A percentile compares a stretch with the other conserved stretches of the same genome.
Conservation (phyloP, 192 early-diverging fungal genomes). For the Coemansia sp. region DNA sequence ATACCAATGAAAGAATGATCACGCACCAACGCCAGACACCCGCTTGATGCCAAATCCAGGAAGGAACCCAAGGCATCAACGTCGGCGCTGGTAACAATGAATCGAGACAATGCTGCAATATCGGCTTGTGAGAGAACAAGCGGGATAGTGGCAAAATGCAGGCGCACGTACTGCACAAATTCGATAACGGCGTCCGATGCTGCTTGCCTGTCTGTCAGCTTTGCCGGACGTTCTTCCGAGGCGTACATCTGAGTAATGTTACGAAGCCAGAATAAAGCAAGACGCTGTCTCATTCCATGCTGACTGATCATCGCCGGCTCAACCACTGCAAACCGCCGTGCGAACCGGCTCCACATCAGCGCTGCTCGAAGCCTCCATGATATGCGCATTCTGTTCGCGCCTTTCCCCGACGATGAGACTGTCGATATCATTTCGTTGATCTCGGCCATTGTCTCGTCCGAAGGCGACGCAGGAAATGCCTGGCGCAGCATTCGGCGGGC, state of each 20-base stretch:
- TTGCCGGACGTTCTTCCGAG: background rate
- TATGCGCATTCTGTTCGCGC: background rate
- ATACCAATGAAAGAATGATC: background rate
- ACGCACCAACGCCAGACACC: slow-evolving; percentile 9
- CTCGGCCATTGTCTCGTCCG: slow-evolving; percentile 29
- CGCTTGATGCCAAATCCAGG: slow-evolving; percentile 9
- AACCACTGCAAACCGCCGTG: slow-evolving; percentile 27
- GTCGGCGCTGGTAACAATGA: slow-evolving; percentile 9
- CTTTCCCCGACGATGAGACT: background rate
- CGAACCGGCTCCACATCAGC: slow-evolving; percentile 35
- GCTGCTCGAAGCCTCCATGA: slow-evolving; percentile 36
- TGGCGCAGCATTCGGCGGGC: slow-evolving; percentile 24
- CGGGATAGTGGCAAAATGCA: slow-evolving; percentile 12
- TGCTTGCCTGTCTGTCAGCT: background rate
- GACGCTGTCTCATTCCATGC: slow-evolving; percentile 27
- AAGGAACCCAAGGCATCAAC: background rate
- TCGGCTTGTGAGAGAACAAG: slow-evolving; percentile 17
- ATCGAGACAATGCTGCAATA: slow-evolving; percentile 3
- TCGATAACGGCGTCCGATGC: background rate
- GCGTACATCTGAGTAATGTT: slow-evolving; percentile 29
- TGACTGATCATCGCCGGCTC: slow-evolving; percentile 26
- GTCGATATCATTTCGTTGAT: slow-evolving; percentile 21
- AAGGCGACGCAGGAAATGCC: slow-evolving; percentile 45
- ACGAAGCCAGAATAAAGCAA: slow-evolving; percentile 30
- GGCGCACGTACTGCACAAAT: background rate